Percentiles rank a stretch among this genome's conserved stretches.
Evolutionary conservation across 164 flowering plant genomes (phyloP).

Genomic region (Vitis cinerea): DNA sequence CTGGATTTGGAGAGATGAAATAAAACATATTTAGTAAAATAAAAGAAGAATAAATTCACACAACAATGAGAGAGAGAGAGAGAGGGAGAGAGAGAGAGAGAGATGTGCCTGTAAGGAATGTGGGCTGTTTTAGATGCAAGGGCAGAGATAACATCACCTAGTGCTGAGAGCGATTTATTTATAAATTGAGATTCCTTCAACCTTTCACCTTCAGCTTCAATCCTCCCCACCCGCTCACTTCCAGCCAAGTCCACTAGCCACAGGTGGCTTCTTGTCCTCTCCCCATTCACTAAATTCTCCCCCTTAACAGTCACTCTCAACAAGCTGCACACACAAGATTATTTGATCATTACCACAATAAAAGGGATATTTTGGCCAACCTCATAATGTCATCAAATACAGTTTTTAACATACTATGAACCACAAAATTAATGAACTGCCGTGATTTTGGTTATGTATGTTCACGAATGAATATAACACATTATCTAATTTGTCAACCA

Average conservation of each 20-base stretch:
- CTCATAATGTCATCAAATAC: too few species aligned
- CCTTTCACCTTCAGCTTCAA: slow-evolving; percentile 85
- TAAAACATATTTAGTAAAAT: background rate
- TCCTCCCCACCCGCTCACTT: slow-evolving; percentile 80
- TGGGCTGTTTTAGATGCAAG: slow-evolving; percentile 76
- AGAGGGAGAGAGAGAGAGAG: slow-evolving; percentile 14
- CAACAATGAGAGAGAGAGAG: slow-evolving; percentile 9
- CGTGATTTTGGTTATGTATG: too few species aligned
- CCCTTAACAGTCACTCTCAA: slow-evolving; percentile 72
- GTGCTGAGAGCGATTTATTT: slow-evolving; percentile 80
- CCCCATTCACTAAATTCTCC: slow-evolving; percentile 63
- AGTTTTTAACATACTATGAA: too few species aligned
- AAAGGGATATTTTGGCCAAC: background rate
- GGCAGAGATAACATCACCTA: slow-evolving; percentile 85
- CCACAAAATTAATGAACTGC: too few species aligned
- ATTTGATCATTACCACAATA: too few species aligned
- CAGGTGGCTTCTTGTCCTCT: slow-evolving; percentile 68
- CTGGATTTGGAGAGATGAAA: slow-evolving; percentile 27
- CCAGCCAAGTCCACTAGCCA: slow-evolving; percentile 94
- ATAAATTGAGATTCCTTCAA: slow-evolving; percentile 85
- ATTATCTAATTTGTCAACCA: background rate
- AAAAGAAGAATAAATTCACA: background rate
- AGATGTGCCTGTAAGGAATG: slow-evolving; percentile 67
- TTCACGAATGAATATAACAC: too few species aligned
- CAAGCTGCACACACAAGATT: slow-evolving; percentile 42